Evolutionary conservation across 2,329 filamentous ascomycete genomes (phyloP).

Genomic region (Aspergillus sclerotialis): DNA sequence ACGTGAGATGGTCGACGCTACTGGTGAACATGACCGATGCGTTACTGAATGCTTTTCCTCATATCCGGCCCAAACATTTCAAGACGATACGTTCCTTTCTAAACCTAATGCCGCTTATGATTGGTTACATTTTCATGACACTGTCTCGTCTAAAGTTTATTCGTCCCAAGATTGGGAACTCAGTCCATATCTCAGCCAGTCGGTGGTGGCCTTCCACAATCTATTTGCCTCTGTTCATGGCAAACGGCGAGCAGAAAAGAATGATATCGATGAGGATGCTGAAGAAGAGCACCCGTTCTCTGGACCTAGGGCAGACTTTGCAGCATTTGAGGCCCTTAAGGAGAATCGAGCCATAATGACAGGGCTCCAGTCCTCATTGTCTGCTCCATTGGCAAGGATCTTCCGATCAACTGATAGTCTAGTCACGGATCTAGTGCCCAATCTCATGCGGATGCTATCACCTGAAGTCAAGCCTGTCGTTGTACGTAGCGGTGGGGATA

Average conservation of each 20-base stretch:
- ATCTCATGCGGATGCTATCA: conserved; percentile 72
- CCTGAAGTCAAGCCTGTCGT: conserved; percentile 89
- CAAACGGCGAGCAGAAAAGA: conserved; percentile 41
- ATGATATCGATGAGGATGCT: conserved; percentile 37
- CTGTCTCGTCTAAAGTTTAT: conserved; percentile 69
- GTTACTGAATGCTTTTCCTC: conserved; percentile 69
- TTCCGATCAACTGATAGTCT: conserved; percentile 76
- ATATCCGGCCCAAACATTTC: conserved; percentile 81
- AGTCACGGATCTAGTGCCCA: conserved; percentile 76
- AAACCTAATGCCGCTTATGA: conserved; percentile 86
- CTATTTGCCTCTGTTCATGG: conserved; percentile 72
- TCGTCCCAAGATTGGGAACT: conserved; percentile 91
- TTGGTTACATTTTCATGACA: conserved; percentile 92
- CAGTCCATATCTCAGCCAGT: conserved; percentile 75
- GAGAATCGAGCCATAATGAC: conserved; percentile 68
- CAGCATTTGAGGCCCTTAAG: conserved; percentile 73
- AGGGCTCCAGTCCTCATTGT: conserved; percentile 64
- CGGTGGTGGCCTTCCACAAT: conserved; percentile 82
- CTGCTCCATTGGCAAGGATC: conserved; percentile 62
- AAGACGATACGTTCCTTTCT: conserved; percentile 83
- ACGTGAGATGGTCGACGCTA: conserved; percentile 56
- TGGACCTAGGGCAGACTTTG: conserved; percentile 73
- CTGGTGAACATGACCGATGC: conserved; percentile 56
- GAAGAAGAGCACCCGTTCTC: conserved; percentile 64
- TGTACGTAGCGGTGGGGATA: conserved; percentile 61